Base-by-base conservation (phyloP, 2,329 filamentous ascomycete species). In the Aspergillus glaucus region DNA sequence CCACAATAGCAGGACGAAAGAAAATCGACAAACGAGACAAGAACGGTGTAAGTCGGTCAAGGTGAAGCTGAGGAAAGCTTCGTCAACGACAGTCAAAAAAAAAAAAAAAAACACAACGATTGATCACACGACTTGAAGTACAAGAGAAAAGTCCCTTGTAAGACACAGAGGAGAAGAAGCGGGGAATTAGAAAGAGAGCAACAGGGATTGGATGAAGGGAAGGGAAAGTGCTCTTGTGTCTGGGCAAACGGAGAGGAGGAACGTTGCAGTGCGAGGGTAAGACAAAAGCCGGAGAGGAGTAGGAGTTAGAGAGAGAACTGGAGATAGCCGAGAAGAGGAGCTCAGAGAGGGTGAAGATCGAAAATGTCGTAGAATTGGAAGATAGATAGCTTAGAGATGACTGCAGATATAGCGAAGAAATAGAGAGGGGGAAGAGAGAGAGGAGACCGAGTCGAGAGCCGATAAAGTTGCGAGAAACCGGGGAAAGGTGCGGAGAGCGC, bases 351-450 rank as follows among this genome's bases (percentile, higher is more conserved):
- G 34, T 17, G n/a, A 19, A 30, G 10, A 30, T 30, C 26, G 9
- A 30, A 30, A 30, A 30, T 28, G 40, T 41, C 46, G 52, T 59
- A 52, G 44, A 54, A 53, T 54, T 43, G 45, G 26, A 48, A 48
- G 10, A 10, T 30, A 12, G 26, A 30, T 30, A 2, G 26, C 26
- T 30, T 22, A 8, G 17, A 40, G 37, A 12, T 19, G 10, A 15
- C 37, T 19, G 37, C 8, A 36, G 34, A 36, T n/a, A 36, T 17
- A 36, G 34, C 14, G 14, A 36, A 5, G 8, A 8, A 19, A 19
- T 19, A 40, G 17, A 19, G 37, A 21, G 17, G 17, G 37, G 10
- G 41, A 40, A 46, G 46, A 51, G 36, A 36, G 10, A 41, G 44
- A 36, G n/a, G 34, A 15, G n/a, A 19, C 17, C 26, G 9, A 30